Percentiles rank a stretch among this genome's conserved stretches.
phyloP scores from a whole-genome alignment of 2,329 filamentous ascomycete genomes.

The Ophiostoma montium region DNA sequence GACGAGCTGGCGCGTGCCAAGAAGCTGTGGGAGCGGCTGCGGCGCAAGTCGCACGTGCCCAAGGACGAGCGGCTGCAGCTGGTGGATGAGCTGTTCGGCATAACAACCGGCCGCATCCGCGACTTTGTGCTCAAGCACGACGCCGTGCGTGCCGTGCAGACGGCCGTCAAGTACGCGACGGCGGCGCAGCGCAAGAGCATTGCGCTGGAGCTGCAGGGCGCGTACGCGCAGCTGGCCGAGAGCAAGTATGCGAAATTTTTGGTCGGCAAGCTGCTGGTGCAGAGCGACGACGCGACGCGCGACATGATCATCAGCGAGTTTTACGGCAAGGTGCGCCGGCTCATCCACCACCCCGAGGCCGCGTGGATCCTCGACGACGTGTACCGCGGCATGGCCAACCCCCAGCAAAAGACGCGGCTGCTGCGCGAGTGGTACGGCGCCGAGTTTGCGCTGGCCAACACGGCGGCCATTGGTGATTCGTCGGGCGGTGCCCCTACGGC shows the following conservation, averaged over 20 bases:
- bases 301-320: slow-evolving; percentile 89
- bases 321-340: slow-evolving; percentile 78
- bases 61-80: slow-evolving; percentile 77
- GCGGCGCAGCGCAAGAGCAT: slow-evolving; percentile 75
- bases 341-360: slow-evolving; percentile 92
- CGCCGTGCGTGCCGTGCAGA: slow-evolving; percentile 90
- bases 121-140: slow-evolving; percentile 99
- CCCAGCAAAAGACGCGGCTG: slow-evolving; percentile 70
- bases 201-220: slow-evolving; percentile 70
- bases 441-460: slow-evolving; percentile 65
- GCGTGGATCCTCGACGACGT: slow-evolving; percentile 97
- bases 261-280: slow-evolving; percentile 89
- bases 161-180: slow-evolving; percentile 89
- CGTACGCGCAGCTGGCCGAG: slow-evolving; percentile 74
- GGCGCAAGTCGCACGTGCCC: slow-evolving; percentile 85
- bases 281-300: slow-evolving; percentile 74
- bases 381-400: slow-evolving; percentile 79
- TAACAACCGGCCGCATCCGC: slow-evolving; percentile 80
- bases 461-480: slow-evolving; percentile 1
- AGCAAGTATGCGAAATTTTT: slow-evolving; percentile 96
- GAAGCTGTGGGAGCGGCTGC: slow-evolving; percentile 91
- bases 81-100: slow-evolving; percentile 77
- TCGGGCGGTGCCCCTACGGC: slow-evolving; percentile 30
- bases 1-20: slow-evolving; percentile 81
- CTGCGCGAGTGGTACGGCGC: slow-evolving; percentile 93